Percentiles rank a stretch among this genome's conserved stretches.
Conservation (phyloP, 257 asterid species). For the Asclepias syriaca region DNA sequence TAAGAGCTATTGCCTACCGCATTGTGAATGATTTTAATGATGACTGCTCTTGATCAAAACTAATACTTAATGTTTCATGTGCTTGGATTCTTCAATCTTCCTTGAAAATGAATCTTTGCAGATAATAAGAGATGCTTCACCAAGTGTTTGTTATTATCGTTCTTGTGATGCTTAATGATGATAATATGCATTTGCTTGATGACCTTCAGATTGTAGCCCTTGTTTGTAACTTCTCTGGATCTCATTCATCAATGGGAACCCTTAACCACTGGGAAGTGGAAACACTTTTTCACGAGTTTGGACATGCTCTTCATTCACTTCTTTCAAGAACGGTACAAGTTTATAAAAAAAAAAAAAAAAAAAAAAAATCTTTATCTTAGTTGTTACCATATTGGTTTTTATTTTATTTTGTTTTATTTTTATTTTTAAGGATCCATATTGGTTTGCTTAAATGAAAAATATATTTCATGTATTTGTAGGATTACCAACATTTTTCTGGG, state of each 20-base stretch:
- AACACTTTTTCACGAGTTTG: slow-evolving; percentile 95
- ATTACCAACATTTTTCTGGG: slow-evolving; percentile 95
- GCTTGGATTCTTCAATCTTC: neutral
- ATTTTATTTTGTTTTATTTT: too few species aligned
- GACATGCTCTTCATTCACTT: slow-evolving; percentile 98
- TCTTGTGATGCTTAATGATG: slow-evolving; percentile 5
- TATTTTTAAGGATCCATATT: neutral
- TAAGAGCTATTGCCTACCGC: neutral
- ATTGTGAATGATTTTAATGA: neutral
- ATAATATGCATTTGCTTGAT: slow-evolving; percentile 17
- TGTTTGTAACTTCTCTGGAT: slow-evolving; percentile 85
- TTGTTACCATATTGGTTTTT: slow-evolving; percentile 1
- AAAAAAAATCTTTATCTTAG: slow-evolving; percentile 3
- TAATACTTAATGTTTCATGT: neutral
- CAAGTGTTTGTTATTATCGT: neutral
- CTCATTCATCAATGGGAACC: slow-evolving; percentile 43
- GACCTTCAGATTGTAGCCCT: slow-evolving; percentile 80
- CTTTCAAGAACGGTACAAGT: slow-evolving; percentile 87
- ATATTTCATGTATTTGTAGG: slow-evolving; percentile 37
- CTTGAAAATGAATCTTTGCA: neutral
- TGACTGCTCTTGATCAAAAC: neutral
- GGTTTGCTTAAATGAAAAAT: neutral
- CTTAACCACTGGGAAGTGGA: slow-evolving; percentile 93
- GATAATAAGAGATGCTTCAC: neutral
- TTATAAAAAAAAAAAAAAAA: slow-evolving; percentile 13